phyloP scores from a whole-genome alignment of 108 stramenopile species.

The Skeletonema potamos region DNA sequence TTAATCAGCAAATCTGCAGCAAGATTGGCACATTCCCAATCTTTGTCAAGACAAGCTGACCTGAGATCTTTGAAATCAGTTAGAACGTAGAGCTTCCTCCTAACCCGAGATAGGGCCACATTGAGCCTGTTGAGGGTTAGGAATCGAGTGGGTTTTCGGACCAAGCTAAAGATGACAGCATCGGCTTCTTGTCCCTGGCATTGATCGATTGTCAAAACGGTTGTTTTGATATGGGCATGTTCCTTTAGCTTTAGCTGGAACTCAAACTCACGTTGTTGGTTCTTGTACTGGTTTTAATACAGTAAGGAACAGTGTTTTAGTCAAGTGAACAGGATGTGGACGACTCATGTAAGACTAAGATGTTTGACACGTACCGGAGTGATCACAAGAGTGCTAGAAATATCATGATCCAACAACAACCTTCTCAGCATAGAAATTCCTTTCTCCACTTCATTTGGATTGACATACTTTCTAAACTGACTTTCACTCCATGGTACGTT shows the following conservation, averaged over 20 bases:
- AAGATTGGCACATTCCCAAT: constrained; percentile 39
- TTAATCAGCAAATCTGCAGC: constrained; percentile 31
- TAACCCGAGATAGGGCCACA: constrained; percentile 48
- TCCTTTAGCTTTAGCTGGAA: constrained; percentile 8
- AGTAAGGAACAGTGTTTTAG: neutral
- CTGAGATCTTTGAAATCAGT: constrained; percentile 25
- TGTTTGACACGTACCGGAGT: constrained; percentile 46
- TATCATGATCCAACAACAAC: constrained; percentile 12
- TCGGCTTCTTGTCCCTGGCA: constrained; percentile 54
- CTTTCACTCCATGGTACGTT: constrained; percentile 23
- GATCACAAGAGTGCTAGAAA: constrained; percentile 34
- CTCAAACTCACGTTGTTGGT: constrained; percentile 45
- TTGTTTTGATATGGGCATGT: neutral
- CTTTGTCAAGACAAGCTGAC: constrained; percentile 19
- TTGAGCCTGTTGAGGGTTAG: constrained; percentile 41
- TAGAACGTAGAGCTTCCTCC: constrained; percentile 38
- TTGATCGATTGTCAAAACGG: constrained; percentile 48
- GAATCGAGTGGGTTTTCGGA: constrained; percentile 43
- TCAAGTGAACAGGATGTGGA: neutral
- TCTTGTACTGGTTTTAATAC: constrained; percentile 40
- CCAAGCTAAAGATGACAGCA: constrained; percentile 44
- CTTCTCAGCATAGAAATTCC: constrained; percentile 22
- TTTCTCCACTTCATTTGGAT: constrained; percentile 40
- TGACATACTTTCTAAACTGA: constrained; percentile 41
- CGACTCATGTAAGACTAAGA: neutral